phyloP scores from a whole-genome alignment of 768 basidiomycete genomes.

The Erythrobasidium yunnanense region DNA sequence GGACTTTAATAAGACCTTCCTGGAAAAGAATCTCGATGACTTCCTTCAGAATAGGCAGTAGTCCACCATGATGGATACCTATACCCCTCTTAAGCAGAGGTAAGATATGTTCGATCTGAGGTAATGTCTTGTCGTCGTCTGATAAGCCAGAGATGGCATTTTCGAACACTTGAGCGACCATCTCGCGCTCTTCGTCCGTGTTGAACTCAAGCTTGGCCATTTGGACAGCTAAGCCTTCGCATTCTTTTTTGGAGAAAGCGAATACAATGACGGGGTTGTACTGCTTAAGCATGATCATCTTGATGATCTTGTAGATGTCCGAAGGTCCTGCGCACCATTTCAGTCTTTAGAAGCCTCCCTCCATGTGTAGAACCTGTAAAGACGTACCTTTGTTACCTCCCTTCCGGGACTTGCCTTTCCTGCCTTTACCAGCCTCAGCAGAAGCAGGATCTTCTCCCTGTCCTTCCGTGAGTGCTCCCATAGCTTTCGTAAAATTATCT shows the following conservation, averaged over 20 bases:
- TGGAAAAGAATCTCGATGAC: conserved; percentile 99
- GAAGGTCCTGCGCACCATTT: conserved; percentile 53
- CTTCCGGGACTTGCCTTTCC: conserved; percentile 90
- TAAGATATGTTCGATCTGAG: conserved; percentile 83
- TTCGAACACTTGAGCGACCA: conserved; percentile 76
- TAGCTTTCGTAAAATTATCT: conserved; percentile 94
- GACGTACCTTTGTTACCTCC: conserved; percentile 75
- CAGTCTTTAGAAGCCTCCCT: not conserved
- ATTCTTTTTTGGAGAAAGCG: conserved; percentile 95
- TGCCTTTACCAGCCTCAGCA: conserved; percentile 67
- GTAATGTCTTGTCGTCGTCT: conserved; percentile 72
- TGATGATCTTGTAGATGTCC: conserved; percentile 93
- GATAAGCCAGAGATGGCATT: conserved; percentile 86
- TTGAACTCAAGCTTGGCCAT: conserved; percentile 96
- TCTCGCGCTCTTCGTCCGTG: conserved; percentile 72
- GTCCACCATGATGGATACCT: conserved; percentile 95
- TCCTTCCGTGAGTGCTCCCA: conserved; percentile 61
- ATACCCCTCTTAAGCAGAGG: conserved; percentile 89
- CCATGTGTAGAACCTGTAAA: not conserved
- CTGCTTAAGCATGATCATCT: conserved; percentile 95
- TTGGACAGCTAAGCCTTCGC: conserved; percentile 78
- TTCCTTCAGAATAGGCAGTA: conserved; percentile 93
- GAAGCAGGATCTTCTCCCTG: conserved; percentile 56
- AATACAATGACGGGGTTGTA: conserved; percentile 98
- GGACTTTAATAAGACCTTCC: conserved; percentile 91